Conservation (phyloP, 2,329 filamentous ascomycete species). For the Aspergillus sp. region DNA sequence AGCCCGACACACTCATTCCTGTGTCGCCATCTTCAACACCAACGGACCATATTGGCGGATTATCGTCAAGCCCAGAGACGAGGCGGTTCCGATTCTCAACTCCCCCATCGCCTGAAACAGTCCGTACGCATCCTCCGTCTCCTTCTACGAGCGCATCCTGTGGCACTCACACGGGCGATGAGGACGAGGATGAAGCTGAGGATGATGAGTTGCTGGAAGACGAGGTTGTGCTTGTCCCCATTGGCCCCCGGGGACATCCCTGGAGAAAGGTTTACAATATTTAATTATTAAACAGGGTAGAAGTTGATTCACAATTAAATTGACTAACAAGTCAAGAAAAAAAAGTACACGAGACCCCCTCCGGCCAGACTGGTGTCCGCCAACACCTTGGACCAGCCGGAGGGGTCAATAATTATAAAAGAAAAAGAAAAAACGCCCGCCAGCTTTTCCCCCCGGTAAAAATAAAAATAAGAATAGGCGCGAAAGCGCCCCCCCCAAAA, state of each 20-base stretch:
- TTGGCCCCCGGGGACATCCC: background rate
- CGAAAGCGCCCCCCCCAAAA: too few relatives aligned
- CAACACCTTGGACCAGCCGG: background rate
- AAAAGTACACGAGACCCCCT: background rate
- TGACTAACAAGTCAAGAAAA: background rate
- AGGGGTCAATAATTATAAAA: background rate
- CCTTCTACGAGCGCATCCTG: background rate
- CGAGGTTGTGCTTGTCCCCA: conserved; percentile 8
- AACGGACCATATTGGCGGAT: background rate
- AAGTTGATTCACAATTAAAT: background rate
- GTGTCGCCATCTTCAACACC: background rate
- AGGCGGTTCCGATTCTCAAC: background rate
- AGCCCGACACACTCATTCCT: background rate
- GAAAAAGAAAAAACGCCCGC: background rate
- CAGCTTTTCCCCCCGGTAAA: background rate
- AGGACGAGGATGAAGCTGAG: background rate
- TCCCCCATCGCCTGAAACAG: background rate
- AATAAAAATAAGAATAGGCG: too few relatives aligned
- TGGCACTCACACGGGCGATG: background rate
- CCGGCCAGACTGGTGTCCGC: background rate
- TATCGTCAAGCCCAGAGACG: background rate
- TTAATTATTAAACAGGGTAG: background rate
- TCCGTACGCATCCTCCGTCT: background rate
- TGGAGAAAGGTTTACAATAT: background rate
- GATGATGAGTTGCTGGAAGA: background rate